phyloP scores from a whole-genome alignment of 495 filamentous ascomycete genomes.

The Penicillium longicatenatum region DNA sequence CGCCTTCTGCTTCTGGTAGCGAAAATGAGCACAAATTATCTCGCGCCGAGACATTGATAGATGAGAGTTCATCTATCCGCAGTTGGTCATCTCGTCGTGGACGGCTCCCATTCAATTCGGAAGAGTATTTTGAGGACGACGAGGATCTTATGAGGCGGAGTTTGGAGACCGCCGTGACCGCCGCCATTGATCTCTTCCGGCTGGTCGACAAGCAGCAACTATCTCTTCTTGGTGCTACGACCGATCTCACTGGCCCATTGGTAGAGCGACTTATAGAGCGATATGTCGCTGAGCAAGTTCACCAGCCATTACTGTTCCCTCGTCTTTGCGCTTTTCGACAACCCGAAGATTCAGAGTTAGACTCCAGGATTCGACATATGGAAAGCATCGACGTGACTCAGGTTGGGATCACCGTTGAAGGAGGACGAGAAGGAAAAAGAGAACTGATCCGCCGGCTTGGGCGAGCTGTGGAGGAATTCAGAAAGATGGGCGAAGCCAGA shows the following conservation, averaged over 20 bases:
- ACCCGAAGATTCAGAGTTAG: conserved; percentile 85
- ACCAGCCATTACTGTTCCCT: conserved; percentile 83
- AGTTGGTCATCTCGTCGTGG: conserved; percentile 40
- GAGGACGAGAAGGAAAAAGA: conserved; percentile 68
- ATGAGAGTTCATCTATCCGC: conserved; percentile 39
- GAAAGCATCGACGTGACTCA: conserved; percentile 92
- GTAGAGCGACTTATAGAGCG: conserved; percentile 95
- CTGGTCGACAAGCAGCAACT: conserved; percentile 94
- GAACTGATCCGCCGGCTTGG: conserved; percentile 70
- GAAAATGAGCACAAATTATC: conserved; percentile 28
- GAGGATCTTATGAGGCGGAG: conserved; percentile 83
- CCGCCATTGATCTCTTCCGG: conserved; percentile 94
- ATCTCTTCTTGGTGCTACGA: conserved; percentile 87
- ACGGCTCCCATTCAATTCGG: conserved; percentile 49
- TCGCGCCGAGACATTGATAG: conserved; percentile 27
- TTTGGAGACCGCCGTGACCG: conserved; percentile 87
- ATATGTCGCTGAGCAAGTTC: conserved; percentile 91
- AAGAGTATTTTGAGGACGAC: conserved; percentile 71
- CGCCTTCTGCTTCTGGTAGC: conserved; percentile 39
- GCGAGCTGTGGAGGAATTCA: conserved; percentile 84
- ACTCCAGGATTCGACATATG: conserved; percentile 89
- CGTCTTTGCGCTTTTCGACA: conserved; percentile 75
- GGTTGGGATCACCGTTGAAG: conserved; percentile 81
- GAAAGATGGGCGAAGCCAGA: conserved; percentile 78
- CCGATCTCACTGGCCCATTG: conserved; percentile 86